phyloP scores from a whole-genome alignment of 1,284 basidiomycete genomes.

The Taiwanofungus camphoratus region DNA sequence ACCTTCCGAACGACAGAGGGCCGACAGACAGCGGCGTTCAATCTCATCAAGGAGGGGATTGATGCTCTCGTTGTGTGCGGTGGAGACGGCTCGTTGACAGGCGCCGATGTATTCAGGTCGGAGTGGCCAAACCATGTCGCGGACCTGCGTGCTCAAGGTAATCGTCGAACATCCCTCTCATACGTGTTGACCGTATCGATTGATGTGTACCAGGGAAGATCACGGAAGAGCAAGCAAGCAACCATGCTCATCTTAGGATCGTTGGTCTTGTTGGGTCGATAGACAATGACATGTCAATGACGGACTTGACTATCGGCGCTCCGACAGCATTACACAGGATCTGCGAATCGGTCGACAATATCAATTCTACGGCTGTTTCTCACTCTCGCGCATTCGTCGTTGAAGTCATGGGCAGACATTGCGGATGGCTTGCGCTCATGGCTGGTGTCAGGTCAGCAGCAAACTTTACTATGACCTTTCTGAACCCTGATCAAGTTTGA shows the following conservation, averaged over 20 bases:
- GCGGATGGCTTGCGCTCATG: constrained; percentile 94
- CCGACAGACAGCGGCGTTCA: constrained; percentile 80
- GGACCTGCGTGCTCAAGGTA: constrained; percentile 60
- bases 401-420: constrained; percentile 98
- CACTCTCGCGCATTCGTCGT: constrained; percentile 98
- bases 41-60: constrained; percentile 94
- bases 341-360: constrained; percentile 96
- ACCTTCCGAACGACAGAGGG: constrained; percentile 88
- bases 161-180: not conserved
- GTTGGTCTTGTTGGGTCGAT: constrained; percentile 97
- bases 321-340: constrained; percentile 94
- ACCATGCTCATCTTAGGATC: constrained; percentile 85
- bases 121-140: constrained; percentile 90
- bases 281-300: constrained; percentile 99
- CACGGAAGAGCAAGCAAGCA: constrained; percentile 63
- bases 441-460: constrained; percentile 77
- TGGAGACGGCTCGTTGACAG: constrained; percentile 94
- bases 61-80: constrained; percentile 96
- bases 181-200: not conserved
- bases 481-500: not conserved
- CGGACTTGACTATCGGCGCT: constrained; percentile 95
- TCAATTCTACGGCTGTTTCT: constrained; percentile 93
- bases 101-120: constrained; percentile 88
- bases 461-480: not conserved
- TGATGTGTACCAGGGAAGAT: constrained; percentile 53